Conservation (phyloP, 371 early-diverging fungal species). For the Amoeboaphelidium protococcarum region DNA sequence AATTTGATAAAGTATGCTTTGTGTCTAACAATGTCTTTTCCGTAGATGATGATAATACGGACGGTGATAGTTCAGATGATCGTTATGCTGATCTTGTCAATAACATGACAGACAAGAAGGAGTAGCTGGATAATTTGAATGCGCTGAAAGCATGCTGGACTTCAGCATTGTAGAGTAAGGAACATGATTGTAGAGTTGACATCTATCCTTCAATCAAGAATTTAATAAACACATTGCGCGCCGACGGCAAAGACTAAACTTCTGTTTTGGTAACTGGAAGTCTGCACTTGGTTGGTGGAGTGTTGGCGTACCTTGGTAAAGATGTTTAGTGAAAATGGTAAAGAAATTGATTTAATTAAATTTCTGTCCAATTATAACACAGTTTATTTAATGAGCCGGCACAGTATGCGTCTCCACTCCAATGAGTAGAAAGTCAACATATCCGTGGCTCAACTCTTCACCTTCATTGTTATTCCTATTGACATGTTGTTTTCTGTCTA, state of each 20-base stretch:
- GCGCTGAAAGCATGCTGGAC: not conserved
- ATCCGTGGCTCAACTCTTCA: no score
- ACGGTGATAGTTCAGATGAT: not conserved
- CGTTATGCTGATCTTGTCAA: not conserved
- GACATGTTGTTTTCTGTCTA: no score
- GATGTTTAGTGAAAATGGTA: not conserved
- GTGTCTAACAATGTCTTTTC: not conserved
- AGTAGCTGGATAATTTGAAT: not conserved
- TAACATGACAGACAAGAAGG: not conserved
- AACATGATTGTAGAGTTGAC: not conserved
- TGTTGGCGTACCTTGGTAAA: conserved; percentile 29
- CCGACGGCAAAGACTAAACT: not conserved
- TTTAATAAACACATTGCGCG: no score
- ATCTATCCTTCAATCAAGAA: no score
- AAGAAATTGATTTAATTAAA: not conserved
- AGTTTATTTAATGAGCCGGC: no score
- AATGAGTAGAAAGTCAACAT: no score
- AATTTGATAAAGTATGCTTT: no score
- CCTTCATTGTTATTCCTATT: no score
- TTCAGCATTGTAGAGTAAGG: not conserved
- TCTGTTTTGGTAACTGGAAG: conserved; percentile 62
- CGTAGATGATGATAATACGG: not conserved
- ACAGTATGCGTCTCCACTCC: no score
- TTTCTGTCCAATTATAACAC: no score
- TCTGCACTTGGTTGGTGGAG: conserved; percentile 67